Conservation (phyloP, 345 rosid genomes). For the Corchorus capsularis region DNA sequence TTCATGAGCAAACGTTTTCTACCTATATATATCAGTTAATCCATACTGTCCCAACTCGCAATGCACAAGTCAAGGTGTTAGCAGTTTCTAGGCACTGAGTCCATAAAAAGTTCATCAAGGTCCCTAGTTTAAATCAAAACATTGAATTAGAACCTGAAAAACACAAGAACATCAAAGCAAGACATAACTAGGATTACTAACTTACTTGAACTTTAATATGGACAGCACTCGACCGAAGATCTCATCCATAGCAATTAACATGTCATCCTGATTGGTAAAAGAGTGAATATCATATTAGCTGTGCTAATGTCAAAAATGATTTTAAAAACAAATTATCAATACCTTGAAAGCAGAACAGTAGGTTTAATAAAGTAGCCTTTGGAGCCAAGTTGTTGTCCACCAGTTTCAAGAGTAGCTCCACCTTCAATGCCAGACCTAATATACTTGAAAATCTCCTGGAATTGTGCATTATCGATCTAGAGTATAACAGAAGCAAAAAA, state of each 20-base stretch:
- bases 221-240: conserved; percentile 94
- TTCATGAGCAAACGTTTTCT: too few relatives aligned
- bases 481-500: not conserved
- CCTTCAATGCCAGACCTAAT: conserved; percentile 69
- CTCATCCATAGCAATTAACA: conserved; percentile 89
- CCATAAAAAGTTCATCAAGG: conserved; percentile 65
- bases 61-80: conserved; percentile 65
- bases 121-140: conserved; percentile 44
- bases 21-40: conserved; percentile 51
- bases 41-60: conserved; percentile 79
- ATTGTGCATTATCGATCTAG: conserved; percentile 78
- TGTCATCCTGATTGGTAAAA: conserved; percentile 65
- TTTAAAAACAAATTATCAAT: not conserved
- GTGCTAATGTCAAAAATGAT: not conserved
- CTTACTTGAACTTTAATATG: conserved; percentile 88
- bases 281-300: not conserved
- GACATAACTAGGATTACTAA: conserved; percentile 17
- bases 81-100: conserved; percentile 70
- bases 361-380: conserved; percentile 87
- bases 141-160: not conserved
- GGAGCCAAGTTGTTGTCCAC: conserved; percentile 73
- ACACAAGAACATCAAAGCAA: not conserved
- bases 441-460: conserved; percentile 64
- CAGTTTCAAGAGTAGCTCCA: conserved; percentile 91
- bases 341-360: conserved; percentile 81